These are phyloP conservation scores for Suillus bovinus DNA, from an alignment of 768 basidiomycete genomes.

Conservation along the genomic window DNA sequence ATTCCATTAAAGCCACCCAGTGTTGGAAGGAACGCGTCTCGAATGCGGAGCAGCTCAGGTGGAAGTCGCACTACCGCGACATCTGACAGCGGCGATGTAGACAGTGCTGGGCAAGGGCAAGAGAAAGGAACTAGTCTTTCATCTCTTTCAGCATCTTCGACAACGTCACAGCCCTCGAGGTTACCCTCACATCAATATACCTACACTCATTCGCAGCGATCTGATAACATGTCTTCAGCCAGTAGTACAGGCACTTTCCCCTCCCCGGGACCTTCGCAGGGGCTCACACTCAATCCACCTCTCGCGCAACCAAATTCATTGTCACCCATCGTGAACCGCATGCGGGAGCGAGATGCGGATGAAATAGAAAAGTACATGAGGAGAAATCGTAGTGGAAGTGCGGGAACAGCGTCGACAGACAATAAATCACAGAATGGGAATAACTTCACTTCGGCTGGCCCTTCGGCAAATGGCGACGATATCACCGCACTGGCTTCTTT, in stretches of 20 bases:
- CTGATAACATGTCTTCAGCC: conserved; percentile 29
- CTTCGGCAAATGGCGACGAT: conserved; percentile 56
- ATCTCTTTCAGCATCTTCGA: conserved; percentile 60
- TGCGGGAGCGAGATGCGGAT: conserved; percentile 82
- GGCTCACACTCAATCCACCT: conserved; percentile 36
- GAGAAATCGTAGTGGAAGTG: conserved; percentile 82
- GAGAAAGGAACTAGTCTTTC: conserved; percentile 48
- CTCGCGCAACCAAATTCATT: conserved; percentile 47
- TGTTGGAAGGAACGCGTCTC: conserved; percentile 39
- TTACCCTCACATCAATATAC: conserved; percentile 34
- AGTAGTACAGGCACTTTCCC: conserved; percentile 41
- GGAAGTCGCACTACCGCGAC: conserved; percentile 76
- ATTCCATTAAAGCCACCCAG: conserved; percentile 46
- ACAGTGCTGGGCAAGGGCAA: conserved; percentile 42
- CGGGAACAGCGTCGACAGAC: conserved; percentile 71
- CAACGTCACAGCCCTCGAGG: conserved; percentile 54
- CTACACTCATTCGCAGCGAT: conserved; percentile 44
- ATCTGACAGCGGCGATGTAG: conserved; percentile 70
- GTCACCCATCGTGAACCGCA: conserved; percentile 77
- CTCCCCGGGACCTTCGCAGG: conserved; percentile 32
- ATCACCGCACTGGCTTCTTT: conserved; percentile 48
- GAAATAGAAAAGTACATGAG: conserved; percentile 86
- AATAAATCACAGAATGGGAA: conserved; percentile 63
- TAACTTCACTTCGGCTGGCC: conserved; percentile 46
- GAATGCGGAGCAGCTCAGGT: conserved; percentile 80